These are phyloP conservation scores for Tetrastigma voinierianum DNA, from an alignment of 164 flowering plant genomes.

Conservation along the genomic window DNA sequence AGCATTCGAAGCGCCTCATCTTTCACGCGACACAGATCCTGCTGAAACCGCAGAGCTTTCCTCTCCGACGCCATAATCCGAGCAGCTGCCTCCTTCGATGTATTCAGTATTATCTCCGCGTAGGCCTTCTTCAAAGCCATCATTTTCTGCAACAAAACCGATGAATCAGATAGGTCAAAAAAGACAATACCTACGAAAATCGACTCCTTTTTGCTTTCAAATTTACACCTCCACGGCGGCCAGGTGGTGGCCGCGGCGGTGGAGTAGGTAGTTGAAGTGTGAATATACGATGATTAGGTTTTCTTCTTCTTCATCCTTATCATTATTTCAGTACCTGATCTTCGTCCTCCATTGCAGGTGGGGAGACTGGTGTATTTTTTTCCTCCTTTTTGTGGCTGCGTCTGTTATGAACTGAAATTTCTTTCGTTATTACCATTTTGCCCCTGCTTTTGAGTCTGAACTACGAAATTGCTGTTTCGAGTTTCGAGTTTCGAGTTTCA, in stretches of 20 bases:
- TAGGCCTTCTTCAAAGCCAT: conserved; percentile 52
- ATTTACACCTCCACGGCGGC: neutral
- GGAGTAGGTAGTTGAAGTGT: neutral
- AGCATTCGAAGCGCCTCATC: conserved; percentile 49
- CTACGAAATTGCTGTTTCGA: neutral
- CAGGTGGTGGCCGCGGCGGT: neutral
- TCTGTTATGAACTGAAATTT: conserved; percentile 12
- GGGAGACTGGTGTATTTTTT: neutral
- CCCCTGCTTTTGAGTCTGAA: conserved; percentile 7
- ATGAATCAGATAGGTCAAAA: neutral
- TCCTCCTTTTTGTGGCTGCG: neutral
- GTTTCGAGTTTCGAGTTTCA: neutral
- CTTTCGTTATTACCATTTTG: neutral
- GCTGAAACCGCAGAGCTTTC: conserved; percentile 31
- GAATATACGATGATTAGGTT: neutral
- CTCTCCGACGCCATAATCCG: conserved; percentile 42
- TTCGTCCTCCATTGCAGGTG: conserved; percentile 14
- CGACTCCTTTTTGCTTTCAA: neutral
- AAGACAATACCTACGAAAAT: neutral
- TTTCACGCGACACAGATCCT: conserved; percentile 29
- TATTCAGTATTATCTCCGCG: conserved; percentile 50
- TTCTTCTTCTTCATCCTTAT: neutral
- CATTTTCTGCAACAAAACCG: conserved; percentile 26
- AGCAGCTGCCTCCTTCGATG: conserved; percentile 55
- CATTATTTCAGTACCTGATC: conserved; percentile 5